Evolutionary conservation across 306 rosid species (phyloP).

Genomic region (Dalbergia oliveri): DNA sequence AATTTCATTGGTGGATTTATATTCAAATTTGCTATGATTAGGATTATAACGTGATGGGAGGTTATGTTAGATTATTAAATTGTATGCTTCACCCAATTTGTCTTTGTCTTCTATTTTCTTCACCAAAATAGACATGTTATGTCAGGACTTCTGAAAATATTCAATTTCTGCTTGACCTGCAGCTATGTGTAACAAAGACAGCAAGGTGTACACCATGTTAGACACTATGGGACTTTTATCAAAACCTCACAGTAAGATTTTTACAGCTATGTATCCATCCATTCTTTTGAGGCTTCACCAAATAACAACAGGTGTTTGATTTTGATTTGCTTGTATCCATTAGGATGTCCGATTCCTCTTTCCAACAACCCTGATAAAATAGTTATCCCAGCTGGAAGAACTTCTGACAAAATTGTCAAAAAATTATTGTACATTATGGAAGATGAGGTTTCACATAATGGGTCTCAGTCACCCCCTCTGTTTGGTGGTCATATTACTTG

Average conservation of each 20-base stretch:
- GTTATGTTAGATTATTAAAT: constrained; percentile 37
- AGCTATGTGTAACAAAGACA: constrained; percentile 92
- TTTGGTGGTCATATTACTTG: constrained; percentile 94
- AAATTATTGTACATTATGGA: constrained; percentile 60
- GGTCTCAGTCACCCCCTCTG: constrained; percentile 65
- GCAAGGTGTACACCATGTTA: constrained; percentile 79
- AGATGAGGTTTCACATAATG: constrained; percentile 55
- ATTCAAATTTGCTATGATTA: constrained; percentile 23
- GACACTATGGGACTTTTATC: constrained; percentile 73
- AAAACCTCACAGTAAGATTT: constrained; percentile 82
- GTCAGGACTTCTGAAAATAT: constrained; percentile 35
- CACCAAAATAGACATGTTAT: constrained; percentile 11
- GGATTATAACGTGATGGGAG: constrained; percentile 32
- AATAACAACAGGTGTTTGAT: constrained; percentile 39
- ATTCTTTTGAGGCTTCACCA: constrained; percentile 36
- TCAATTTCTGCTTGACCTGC: constrained; percentile 56
- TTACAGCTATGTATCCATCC: constrained; percentile 17
- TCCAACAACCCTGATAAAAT: constrained; percentile 72
- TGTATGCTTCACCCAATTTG: constrained; percentile 19
- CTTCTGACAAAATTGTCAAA: constrained; percentile 69
- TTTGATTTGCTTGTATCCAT: constrained; percentile 42
- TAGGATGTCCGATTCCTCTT: constrained; percentile 90
- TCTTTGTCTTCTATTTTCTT: constrained; percentile 21
- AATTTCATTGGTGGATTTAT: constrained; percentile 35
- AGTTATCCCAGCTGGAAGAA: constrained; percentile 75